phyloP scores from a whole-genome alignment of 2,329 filamentous ascomycete species.

The Fusarium setosum region DNA sequence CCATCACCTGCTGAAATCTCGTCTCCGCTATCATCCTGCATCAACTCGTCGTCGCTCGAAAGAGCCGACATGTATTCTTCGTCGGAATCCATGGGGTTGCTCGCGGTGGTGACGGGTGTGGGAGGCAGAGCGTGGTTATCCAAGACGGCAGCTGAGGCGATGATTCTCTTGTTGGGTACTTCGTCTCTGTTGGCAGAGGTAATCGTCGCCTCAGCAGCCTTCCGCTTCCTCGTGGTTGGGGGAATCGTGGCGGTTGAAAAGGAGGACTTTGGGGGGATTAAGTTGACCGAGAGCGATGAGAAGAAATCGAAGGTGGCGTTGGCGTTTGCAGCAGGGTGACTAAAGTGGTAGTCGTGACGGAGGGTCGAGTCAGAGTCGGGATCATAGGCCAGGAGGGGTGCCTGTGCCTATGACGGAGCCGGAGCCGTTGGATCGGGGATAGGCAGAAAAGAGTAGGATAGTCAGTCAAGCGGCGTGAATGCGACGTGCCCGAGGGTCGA shows the following conservation, averaged over 20 bases:
- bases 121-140: constrained; percentile 61
- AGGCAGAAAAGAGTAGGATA: constrained; percentile 24
- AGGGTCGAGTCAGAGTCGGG: constrained; percentile 31
- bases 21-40: constrained; percentile 83
- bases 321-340: constrained; percentile 36
- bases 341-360: constrained; percentile 31
- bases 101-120: constrained; percentile 65
- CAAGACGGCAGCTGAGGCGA: constrained; percentile 62
- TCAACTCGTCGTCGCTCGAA: constrained; percentile 79
- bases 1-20: constrained; percentile 67
- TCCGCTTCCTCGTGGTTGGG: constrained; percentile 69
- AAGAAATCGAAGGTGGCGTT: constrained; percentile 33
- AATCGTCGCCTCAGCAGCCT: constrained; percentile 74
- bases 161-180: constrained; percentile 64
- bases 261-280: constrained; percentile 6
- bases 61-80: constrained; percentile 91
- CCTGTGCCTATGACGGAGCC: constrained; percentile 34
- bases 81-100: constrained; percentile 88
- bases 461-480: not conserved
- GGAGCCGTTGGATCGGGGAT: constrained; percentile 27
- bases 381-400: not conserved
- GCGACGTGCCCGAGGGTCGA: not conserved
- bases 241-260: constrained; percentile 64
- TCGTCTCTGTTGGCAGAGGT: constrained; percentile 57
- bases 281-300: constrained; percentile 25